phyloP scores from a whole-genome alignment of 2,329 filamentous ascomycete species.

The Talaromyces islandicus region DNA sequence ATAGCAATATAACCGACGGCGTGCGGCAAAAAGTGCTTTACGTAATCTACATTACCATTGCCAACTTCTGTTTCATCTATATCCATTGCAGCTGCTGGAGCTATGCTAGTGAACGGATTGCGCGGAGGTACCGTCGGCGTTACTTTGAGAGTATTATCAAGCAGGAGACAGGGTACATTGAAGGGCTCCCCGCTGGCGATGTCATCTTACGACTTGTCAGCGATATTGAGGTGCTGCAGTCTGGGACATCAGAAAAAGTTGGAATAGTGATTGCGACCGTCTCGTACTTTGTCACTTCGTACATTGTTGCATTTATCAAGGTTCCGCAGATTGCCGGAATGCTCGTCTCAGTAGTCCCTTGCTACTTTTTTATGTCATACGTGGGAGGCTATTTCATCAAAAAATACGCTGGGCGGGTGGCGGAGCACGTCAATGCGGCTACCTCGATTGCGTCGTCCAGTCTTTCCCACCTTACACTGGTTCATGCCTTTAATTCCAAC shows the following conservation, averaged over 20 bases:
- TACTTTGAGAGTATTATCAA: constrained; percentile 56
- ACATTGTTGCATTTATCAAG: constrained; percentile 62
- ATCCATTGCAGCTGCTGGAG: constrained; percentile 59
- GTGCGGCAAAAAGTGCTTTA: constrained; percentile 47
- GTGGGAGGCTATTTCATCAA: constrained; percentile 39
- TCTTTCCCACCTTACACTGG: constrained; percentile 51
- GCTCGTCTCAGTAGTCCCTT: constrained; percentile 55
- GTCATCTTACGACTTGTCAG: constrained; percentile 58
- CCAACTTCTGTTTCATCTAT: constrained; percentile 59
- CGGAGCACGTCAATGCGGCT: constrained; percentile 47
- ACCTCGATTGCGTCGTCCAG: constrained; percentile 55
- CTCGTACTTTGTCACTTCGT: constrained; percentile 63
- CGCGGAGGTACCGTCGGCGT: constrained; percentile 55
- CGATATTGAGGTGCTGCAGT: constrained; percentile 62
- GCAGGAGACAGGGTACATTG: constrained; percentile 60
- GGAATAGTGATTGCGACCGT: constrained; percentile 57
- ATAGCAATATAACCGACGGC: not conserved
- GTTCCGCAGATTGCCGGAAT: constrained; percentile 58
- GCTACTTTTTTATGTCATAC: constrained; percentile 25
- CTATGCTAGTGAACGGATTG: constrained; percentile 57
- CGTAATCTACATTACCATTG: constrained; percentile 59
- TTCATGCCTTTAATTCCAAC: constrained; percentile 55
- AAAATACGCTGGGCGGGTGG: constrained; percentile 40
- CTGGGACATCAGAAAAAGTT: constrained; percentile 65
- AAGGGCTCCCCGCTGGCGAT: constrained; percentile 57